A percentile compares a stretch with the other conserved stretches of the same genome.
phyloP scores from a whole-genome alignment of 2,329 filamentous ascomycete genomes.

The Elsinoe batatas region DNA sequence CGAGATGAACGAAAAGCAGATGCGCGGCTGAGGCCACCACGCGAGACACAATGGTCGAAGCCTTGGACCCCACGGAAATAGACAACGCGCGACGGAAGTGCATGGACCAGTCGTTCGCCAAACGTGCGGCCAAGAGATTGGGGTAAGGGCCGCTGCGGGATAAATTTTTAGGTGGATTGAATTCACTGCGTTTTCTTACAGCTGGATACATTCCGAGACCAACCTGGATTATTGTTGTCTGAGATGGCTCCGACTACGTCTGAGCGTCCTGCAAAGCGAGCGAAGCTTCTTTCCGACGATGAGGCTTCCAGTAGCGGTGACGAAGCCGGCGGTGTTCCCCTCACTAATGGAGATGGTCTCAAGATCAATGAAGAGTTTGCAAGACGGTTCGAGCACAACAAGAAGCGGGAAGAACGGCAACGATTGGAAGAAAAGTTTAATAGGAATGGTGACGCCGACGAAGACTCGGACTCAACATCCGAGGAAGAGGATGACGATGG shows the following conservation, averaged over 20 bases:
- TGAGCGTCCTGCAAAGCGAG: slow-evolving; percentile 23
- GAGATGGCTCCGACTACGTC: slow-evolving; percentile 10
- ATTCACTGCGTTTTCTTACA: not conserved
- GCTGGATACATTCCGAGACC: not conserved
- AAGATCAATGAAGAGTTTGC: slow-evolving; percentile 90
- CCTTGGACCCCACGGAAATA: not conserved
- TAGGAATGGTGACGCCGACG: slow-evolving; percentile 39
- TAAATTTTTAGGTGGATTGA: not conserved
- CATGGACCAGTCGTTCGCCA: not conserved
- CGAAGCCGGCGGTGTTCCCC: slow-evolving; percentile 19
- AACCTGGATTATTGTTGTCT: too few relatives aligned
- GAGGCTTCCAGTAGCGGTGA: slow-evolving; percentile 19
- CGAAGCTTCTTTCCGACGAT: slow-evolving; percentile 24
- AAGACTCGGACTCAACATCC: slow-evolving; percentile 51
- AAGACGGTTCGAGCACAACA: slow-evolving; percentile 86
- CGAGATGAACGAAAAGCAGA: not conserved
- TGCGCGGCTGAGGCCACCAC: not conserved
- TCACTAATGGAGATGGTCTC: slow-evolving; percentile 32
- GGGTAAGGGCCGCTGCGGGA: not conserved
- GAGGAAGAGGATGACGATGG: slow-evolving; percentile 87
- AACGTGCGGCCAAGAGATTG: not conserved
- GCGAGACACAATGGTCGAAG: not conserved
- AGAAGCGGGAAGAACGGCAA: slow-evolving; percentile 83
- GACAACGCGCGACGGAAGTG: not conserved
- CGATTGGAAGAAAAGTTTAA: slow-evolving; percentile 79